Conservation (phyloP, 208 protist species). For the Chromosphaera perkinsii region DNA sequence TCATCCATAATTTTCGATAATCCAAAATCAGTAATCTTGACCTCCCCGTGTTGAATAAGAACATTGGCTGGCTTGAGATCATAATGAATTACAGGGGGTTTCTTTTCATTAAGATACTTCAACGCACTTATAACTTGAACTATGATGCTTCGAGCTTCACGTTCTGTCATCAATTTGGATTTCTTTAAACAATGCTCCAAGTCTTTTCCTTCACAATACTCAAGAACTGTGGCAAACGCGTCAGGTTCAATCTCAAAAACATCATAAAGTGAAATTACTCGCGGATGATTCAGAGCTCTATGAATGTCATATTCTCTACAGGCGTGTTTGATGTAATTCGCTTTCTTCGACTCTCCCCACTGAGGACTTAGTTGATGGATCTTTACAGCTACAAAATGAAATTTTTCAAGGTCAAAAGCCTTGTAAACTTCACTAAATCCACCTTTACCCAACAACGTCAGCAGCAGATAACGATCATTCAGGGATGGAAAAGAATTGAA, state of each 20-base stretch:
- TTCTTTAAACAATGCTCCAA: conserved; percentile 35
- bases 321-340: conserved; percentile 80
- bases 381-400: conserved; percentile 83
- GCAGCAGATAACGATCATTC: conserved; percentile 66
- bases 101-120: conserved; percentile 71
- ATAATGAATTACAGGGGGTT: conserved; percentile 79
- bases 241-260: conserved; percentile 42
- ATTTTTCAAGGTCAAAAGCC: conserved; percentile 64
- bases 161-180: conserved; percentile 48
- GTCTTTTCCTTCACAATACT: conserved; percentile 69
- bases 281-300: conserved; percentile 66
- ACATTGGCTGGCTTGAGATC: conserved; percentile 81
- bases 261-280: conserved; percentile 56
- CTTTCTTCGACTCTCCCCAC: conserved; percentile 74
- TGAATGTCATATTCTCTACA: conserved; percentile 85
- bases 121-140: conserved; percentile 67
- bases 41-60: conserved; percentile 64
- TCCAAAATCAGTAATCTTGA: conserved; percentile 95
- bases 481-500: conserved; percentile 27
- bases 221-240: conserved; percentile 82
- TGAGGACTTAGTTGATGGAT: conserved; percentile 79
- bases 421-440: conserved; percentile 90
- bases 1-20: conserved; percentile 82
- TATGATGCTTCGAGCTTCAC: conserved; percentile 76
- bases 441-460: conserved; percentile 82